A percentile compares a stretch with the other conserved stretches of the same genome.
phyloP scores from a whole-genome alignment of 23 red algal genomes.

The Gracilaria gracilis region DNA sequence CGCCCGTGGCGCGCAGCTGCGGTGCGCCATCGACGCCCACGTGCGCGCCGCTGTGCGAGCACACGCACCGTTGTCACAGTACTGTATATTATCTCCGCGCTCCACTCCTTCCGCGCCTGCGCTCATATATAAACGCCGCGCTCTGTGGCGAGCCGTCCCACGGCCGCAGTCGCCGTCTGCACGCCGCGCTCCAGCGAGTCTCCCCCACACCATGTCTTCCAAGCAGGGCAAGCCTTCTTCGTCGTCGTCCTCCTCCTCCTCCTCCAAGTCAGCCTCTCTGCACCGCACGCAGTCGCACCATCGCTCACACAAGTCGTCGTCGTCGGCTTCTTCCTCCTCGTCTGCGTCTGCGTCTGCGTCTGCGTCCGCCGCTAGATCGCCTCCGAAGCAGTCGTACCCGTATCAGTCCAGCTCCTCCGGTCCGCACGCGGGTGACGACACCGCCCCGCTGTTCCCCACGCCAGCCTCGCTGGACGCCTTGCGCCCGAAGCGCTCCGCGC shows the following conservation, averaged over 20 bases:
- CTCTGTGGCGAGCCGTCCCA: neutral
- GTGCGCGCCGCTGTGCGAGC: neutral
- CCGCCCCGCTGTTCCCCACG: neutral
- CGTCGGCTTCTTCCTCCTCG: conserved; percentile 1
- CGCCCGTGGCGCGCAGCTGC: neutral
- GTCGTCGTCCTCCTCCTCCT: conserved; percentile 5
- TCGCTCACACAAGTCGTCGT: conserved; percentile 12
- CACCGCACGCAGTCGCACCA: conserved; percentile 6
- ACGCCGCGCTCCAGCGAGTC: neutral
- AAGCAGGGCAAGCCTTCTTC: conserved; percentile 13
- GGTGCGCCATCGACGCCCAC: neutral
- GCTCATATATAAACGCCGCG: neutral
- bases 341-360: neutral
- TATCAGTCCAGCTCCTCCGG: neutral
- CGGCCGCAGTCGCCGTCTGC: neutral
- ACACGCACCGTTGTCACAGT: neutral
- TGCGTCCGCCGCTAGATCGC: neutral
- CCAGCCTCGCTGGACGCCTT: neutral
- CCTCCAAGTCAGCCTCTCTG: neutral
- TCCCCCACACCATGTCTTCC: neutral
- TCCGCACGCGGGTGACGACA: neutral
- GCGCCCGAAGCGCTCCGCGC: conserved; percentile 1
- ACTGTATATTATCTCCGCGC: neutral
- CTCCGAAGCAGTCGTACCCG: neutral
- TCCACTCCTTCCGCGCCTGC: neutral